Evolutionary conservation across 169 alveolate species (phyloP), one percentile per base, ranked within the genome.

Genomic region (Eimeria praecox): DNA sequence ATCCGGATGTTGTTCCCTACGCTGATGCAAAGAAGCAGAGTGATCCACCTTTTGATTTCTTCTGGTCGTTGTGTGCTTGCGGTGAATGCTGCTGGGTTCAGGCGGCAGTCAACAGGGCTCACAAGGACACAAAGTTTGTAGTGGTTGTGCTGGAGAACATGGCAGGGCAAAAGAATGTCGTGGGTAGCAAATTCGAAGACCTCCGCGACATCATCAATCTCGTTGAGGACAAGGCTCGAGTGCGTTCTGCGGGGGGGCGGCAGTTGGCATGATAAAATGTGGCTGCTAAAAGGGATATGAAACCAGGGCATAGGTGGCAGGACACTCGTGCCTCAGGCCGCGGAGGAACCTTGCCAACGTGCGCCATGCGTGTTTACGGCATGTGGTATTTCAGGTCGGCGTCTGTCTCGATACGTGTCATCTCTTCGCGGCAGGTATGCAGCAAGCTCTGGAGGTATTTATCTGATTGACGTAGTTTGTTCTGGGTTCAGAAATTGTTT

Each of bases 321-420:
- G n/a, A 16, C 73, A 24, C 12, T 62, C 4, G 8, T 62, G 3
- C 24, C 20, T 30, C 78, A 66, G 27, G 78, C 46, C 33, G 14
- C 46, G 0, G 46, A 22, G 3, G 46, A 42, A 2, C 46, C 78
- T 10, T 33, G 12, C 20, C 22, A 14, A 66, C 42, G 46, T 33
- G 44, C 46, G 12, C 78, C 2, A 5, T 33, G 78, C 4, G 46
- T 6, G 27, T 33, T 66, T 66, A 33, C 46, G 46, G 16, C 27
- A 24, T 66, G 20, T 33, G 0, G 42, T 33, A 33, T 24, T 66
- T 0, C 46, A 97, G 98, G 96, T 98, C 24, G 99, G 99, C 27
- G 98, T 98, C 35, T 98, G 99, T 86, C 97, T 98, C 30, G 99
- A 98, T 77, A 98, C 99, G n/a, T 98, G 99, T 77, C 99, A 98